Percentiles rank a stretch among this genome's conserved stretches.
Evolutionary conservation across 2,329 filamentous ascomycete genomes (phyloP).

Genomic region (Alternaria incomplexa): DNA sequence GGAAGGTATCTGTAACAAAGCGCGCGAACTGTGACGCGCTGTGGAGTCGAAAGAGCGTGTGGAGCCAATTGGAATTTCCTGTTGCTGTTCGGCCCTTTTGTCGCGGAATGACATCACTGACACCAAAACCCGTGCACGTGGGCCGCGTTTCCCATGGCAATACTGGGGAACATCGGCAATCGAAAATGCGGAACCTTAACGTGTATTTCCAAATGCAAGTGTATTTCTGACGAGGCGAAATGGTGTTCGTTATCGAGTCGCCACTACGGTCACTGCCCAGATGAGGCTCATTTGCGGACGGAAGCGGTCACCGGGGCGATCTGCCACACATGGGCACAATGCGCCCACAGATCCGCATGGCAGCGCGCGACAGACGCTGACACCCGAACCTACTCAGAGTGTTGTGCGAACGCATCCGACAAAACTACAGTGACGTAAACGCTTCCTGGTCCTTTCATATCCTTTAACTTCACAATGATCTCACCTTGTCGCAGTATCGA

Average conservation of each 20-base stretch:
- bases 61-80: not conserved
- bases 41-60: not conserved
- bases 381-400: not conserved
- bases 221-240: not conserved
- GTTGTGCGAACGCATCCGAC: not conserved
- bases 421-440: not conserved
- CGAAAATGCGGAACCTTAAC: not conserved
- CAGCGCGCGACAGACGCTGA: not conserved
- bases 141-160: not conserved
- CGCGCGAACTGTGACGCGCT: constrained; percentile 17
- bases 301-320: not conserved
- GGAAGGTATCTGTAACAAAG: constrained; percentile 2
- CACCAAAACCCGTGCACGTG: not conserved
- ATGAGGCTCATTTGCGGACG: not conserved
- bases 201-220: not conserved
- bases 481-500: not conserved
- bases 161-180: constrained; percentile 5
- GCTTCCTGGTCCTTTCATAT: not conserved
- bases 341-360: not conserved
- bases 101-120: constrained; percentile 1
- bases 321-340: not conserved
- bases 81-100: not conserved
- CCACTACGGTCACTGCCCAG: not conserved
- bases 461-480: not conserved
- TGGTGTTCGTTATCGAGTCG: not conserved